These are phyloP conservation scores for Solanum hybrid DNA, from an alignment of 305 asterid genomes.

Conservation along the genomic window DNA sequence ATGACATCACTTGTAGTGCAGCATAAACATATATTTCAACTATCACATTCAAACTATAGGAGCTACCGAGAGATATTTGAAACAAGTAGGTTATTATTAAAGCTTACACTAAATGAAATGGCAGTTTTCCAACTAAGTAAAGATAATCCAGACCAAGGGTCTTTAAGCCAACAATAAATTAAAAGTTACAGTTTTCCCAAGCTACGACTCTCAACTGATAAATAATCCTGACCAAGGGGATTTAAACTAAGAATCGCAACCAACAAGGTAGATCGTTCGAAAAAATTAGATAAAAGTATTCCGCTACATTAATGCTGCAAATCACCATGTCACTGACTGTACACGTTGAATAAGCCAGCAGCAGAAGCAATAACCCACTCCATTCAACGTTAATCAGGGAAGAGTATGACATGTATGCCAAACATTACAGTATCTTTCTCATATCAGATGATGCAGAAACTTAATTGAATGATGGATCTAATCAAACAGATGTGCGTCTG, in stretches of 20 bases:
- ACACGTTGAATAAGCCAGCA: neutral
- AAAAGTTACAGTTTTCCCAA: neutral
- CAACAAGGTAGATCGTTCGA: neutral
- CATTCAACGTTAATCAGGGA: neutral
- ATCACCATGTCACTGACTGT: neutral
- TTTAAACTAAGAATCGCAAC: neutral
- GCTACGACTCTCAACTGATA: neutral
- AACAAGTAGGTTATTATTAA: neutral
- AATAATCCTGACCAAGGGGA: neutral
- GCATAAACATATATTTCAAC: neutral
- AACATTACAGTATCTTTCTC: neutral
- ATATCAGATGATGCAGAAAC: neutral
- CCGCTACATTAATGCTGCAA: neutral
- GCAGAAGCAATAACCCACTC: neutral
- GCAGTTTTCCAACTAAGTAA: neutral
- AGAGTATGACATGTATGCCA: neutral
- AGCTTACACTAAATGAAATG: neutral
- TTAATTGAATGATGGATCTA: neutral
- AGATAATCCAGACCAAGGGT: neutral
- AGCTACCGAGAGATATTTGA: neutral
- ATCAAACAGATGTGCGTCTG: neutral
- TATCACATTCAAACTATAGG: neutral
- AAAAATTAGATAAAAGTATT: neutral
- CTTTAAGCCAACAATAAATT: neutral
- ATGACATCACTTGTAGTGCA: neutral